Evolutionary conservation across 192 early-diverging fungal species (phyloP).

Genomic region (Lunasporangiospora selenospora): DNA sequence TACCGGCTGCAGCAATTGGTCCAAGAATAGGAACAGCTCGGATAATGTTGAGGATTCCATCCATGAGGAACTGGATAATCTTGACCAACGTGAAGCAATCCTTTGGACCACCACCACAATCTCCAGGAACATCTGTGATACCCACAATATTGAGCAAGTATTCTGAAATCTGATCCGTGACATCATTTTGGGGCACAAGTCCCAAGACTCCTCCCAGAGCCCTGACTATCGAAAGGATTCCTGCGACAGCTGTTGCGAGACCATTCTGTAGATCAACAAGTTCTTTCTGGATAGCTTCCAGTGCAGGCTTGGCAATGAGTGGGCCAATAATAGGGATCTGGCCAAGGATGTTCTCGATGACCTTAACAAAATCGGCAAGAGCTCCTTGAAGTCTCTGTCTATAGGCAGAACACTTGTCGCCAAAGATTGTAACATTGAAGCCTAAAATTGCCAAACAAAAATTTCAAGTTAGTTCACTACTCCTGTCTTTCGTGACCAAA

Average conservation of each 20-base stretch:
- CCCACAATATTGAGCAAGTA: background rate
- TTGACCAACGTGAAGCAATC: background rate
- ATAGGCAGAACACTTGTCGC: slow-evolving; percentile 1
- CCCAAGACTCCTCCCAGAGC: background rate
- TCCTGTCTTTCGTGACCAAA: no score
- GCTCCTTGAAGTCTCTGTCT: background rate
- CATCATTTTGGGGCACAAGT: background rate
- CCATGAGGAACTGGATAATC: background rate
- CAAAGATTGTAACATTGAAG: slow-evolving; percentile 1
- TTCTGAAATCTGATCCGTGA: background rate
- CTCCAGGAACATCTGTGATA: background rate
- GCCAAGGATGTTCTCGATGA: background rate
- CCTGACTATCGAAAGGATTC: background rate
- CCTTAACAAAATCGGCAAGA: slow-evolving; percentile 1
- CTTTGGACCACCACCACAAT: background rate
- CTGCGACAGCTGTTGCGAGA: background rate
- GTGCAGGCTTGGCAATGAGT: background rate
- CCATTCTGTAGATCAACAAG: slow-evolving; percentile 4
- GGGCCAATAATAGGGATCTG: background rate
- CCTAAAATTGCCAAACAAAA: background rate
- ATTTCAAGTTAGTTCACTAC: background rate
- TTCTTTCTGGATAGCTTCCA: background rate
- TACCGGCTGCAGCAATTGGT: no score
- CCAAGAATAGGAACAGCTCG: background rate
- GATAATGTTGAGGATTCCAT: background rate